These are phyloP conservation scores for Stachybotrys chartarum DNA, from an alignment of 2,329 filamentous ascomycete species.

Conservation along the genomic window DNA sequence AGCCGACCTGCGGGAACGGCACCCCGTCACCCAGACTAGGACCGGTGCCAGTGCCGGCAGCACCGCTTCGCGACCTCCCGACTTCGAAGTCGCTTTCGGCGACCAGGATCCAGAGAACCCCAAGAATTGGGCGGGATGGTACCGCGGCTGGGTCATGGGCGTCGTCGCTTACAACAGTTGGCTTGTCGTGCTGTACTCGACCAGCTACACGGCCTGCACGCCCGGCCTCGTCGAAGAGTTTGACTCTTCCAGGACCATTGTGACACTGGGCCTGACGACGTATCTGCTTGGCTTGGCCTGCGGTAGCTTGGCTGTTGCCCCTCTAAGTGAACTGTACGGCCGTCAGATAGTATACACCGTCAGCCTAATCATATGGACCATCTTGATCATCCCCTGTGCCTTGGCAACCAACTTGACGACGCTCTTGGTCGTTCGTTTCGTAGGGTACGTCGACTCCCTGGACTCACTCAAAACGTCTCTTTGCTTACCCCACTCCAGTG, in stretches of 20 bases:
- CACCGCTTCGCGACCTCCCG: conserved; percentile 38
- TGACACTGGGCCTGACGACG: conserved; percentile 69
- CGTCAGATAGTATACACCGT: conserved; percentile 62
- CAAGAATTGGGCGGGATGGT: conserved; percentile 56
- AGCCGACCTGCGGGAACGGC: conserved; percentile 29
- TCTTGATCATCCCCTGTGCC: conserved; percentile 66
- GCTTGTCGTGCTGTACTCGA: conserved; percentile 64
- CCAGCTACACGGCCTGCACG: conserved; percentile 68
- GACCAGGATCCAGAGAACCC: conserved; percentile 56
- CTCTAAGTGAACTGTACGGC: conserved; percentile 65
- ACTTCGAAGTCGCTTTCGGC: conserved; percentile 69
- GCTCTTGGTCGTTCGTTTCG: conserved; percentile 67
- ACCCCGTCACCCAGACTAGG: conserved; percentile 37
- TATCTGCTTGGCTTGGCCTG: conserved; percentile 70
- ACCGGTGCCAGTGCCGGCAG: conserved; percentile 35
- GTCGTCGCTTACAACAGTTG: conserved; percentile 39
- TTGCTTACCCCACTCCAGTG: conserved; percentile 7
- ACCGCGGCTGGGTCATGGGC: conserved; percentile 34
- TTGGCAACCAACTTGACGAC: conserved; percentile 59
- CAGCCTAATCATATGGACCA: conserved; percentile 55
- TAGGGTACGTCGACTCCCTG: conserved; percentile 43
- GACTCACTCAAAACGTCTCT: neutral
- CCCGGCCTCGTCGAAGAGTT: conserved; percentile 64
- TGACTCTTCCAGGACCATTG: conserved; percentile 47
- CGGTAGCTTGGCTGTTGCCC: conserved; percentile 67